Base-by-base conservation (phyloP, 208 protist genomes). In the Herpetomonas samuelpessoai region DNA sequence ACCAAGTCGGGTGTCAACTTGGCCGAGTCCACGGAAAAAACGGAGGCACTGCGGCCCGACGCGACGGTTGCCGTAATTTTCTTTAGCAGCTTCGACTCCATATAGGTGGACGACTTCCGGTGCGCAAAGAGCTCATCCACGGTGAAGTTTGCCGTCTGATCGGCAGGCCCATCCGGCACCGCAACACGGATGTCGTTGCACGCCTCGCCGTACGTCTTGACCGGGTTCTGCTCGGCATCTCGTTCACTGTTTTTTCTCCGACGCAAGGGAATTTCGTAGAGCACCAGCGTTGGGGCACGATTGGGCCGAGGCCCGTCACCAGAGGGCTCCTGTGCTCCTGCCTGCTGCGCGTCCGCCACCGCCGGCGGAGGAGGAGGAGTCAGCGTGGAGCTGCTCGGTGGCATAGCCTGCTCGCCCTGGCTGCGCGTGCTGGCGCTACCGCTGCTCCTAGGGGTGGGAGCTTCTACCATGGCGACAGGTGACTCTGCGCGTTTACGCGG, bases 201-300 rank as follows among this genome's bases (percentile, higher is more conserved):
- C 10, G 47, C 45, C 24, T 75, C 48, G 14, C 54, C 48, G 57
- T 62, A 64, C 12, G 70, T 68, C 31, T 65, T 68, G 24, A 78
- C 59, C 0, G 66, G 53, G 27, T 68, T 68, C 12, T 62, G 54
- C 48, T 66, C 64, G 47, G 74, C 71, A 49, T 68, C 49, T 22
- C 57, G 26, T 19, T 69, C 68, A 9, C 52, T 31, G 27, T 63
- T 71, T 21, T 69, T 52, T 10, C 51, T 44, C 24, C 64, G 61
- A 6, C 68, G 68, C 51, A 83, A 60, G 12, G 65, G 71, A 26
- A 77, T 71, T 50, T 83, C 76, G 62, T 75, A 83, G n/a, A 80
- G 50, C 22, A 63, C 57, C 18, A 84, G 59, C 1, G 63, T 54
- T 2, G 66, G 50, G 35, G 27, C 44, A 48, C 61, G 69, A 31